Percentiles rank a stretch among this genome's conserved stretches.
Evolutionary conservation across 2,329 filamentous ascomycete species (phyloP).

Genomic region (Zymoseptoria ardabiliae): DNA sequence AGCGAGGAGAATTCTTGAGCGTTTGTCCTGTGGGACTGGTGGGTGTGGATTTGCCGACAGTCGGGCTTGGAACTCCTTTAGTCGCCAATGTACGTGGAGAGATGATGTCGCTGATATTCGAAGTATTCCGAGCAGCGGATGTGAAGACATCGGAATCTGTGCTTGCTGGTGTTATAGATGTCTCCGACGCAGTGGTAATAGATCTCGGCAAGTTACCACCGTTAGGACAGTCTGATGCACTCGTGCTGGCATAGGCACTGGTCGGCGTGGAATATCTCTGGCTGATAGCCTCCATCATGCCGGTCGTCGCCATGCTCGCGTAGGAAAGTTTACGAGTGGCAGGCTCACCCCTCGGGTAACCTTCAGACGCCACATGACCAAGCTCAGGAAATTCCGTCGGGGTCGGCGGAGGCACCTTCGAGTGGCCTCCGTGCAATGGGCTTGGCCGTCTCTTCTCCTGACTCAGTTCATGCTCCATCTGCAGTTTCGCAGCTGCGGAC

Average conservation of each 20-base stretch:
- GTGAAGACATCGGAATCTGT: not conserved
- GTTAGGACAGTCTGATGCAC: not conserved
- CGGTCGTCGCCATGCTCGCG: conserved; percentile 8
- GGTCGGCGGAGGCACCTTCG: conserved; percentile 5
- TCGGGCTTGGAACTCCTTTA: not conserved
- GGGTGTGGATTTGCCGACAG: not conserved
- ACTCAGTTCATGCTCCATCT: not conserved
- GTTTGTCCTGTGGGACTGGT: not conserved
- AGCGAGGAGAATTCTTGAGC: conserved; percentile 15
- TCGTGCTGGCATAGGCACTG: not conserved
- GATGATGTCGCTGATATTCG: not conserved
- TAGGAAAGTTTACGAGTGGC: conserved; percentile 12
- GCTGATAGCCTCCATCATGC: conserved; percentile 1
- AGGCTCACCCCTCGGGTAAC: not conserved
- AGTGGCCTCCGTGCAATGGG: not conserved
- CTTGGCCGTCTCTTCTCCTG: not conserved
- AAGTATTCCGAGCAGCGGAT: not conserved
- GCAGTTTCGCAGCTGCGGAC: not conserved
- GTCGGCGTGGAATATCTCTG: not conserved
- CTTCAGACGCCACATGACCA: not conserved
- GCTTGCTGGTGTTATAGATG: not conserved
- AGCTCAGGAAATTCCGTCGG: conserved; percentile 18
- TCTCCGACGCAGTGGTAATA: not conserved
- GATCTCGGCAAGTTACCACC: not conserved
- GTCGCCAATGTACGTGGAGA: not conserved